These are phyloP conservation scores for Filobasidium wieringae DNA, from an alignment of 768 basidiomycete species.

Conservation along the genomic window DNA sequence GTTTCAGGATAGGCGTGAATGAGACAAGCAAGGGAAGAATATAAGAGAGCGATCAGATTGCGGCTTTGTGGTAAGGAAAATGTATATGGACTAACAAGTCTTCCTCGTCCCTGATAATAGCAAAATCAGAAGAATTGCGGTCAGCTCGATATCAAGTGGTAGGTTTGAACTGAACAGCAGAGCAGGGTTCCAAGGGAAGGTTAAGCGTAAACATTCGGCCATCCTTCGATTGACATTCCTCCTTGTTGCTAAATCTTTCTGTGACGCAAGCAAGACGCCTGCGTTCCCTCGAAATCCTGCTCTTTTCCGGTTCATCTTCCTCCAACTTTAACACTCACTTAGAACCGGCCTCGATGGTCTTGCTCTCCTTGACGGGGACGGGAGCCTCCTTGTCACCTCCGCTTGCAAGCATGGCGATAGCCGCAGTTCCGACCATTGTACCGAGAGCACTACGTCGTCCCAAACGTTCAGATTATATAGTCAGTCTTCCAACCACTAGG, in stretches of 20 bases:
- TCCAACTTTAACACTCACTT: constrained; percentile 13
- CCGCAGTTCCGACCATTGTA: constrained; percentile 30
- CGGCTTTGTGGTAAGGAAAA: too few relatives aligned
- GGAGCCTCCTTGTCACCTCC: constrained; percentile 23
- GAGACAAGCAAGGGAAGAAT: neutral
- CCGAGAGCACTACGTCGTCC: constrained; percentile 25
- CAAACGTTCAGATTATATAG: constrained; percentile 1
- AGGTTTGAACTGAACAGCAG: neutral
- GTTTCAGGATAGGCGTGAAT: too few relatives aligned
- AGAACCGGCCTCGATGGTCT: constrained; percentile 13
- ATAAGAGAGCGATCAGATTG: neutral
- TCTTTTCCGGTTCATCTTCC: neutral
- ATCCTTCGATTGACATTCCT: constrained; percentile 11
- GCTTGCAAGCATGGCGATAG: constrained; percentile 19
- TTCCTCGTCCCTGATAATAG: constrained; percentile 26
- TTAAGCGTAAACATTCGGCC: neutral
- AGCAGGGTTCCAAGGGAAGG: neutral
- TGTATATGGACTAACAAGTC: constrained; percentile 37
- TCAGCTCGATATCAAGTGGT: neutral
- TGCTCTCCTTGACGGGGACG: constrained; percentile 8
- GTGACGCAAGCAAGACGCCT: neutral
- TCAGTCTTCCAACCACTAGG: neutral
- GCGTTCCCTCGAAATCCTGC: neutral
- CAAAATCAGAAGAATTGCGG: constrained; percentile 8
- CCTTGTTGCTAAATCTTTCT: neutral